phyloP scores from a whole-genome alignment of 805 yeast species.

The Wickerhamiella azyma region DNA sequence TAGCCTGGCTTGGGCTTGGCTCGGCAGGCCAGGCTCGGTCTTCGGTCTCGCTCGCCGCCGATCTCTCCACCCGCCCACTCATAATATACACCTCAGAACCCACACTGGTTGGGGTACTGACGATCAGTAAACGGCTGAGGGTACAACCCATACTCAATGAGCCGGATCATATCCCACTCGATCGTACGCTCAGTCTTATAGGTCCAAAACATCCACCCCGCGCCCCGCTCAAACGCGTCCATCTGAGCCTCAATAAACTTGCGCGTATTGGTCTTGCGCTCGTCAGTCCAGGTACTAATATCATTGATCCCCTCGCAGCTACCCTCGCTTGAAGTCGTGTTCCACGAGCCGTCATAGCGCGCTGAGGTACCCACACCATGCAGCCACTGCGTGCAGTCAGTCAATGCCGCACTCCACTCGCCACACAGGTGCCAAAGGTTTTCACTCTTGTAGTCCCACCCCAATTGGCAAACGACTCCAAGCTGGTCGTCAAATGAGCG shows the following conservation, averaged over 20 bases:
- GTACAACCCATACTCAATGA: constrained; percentile 48
- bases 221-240: constrained; percentile 53
- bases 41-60: too few relatives aligned
- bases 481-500: constrained; percentile 50
- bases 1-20: background rate
- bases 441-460: constrained; percentile 33
- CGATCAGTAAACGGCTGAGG: constrained; percentile 68
- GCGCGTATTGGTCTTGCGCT: constrained; percentile 43
- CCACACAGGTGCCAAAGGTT: constrained; percentile 64
- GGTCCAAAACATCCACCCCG: constrained; percentile 89
- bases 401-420: constrained; percentile 79
- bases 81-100: too few relatives aligned
- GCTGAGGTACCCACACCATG: constrained; percentile 76
- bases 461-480: constrained; percentile 37
- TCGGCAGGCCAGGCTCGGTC: too few relatives aligned
- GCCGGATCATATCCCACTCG: constrained; percentile 70
- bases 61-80: too few relatives aligned
- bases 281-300: constrained; percentile 41
- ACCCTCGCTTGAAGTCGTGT: constrained; percentile 36
- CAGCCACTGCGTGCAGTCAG: constrained; percentile 78
- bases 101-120: constrained; percentile 54
- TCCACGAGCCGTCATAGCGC: constrained; percentile 52
- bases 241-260: constrained; percentile 73
- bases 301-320: constrained; percentile 43
- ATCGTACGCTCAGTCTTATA: constrained; percentile 70